Conservation (phyloP, 208 protist species). For the Leishmania martiniquensis region DNA sequence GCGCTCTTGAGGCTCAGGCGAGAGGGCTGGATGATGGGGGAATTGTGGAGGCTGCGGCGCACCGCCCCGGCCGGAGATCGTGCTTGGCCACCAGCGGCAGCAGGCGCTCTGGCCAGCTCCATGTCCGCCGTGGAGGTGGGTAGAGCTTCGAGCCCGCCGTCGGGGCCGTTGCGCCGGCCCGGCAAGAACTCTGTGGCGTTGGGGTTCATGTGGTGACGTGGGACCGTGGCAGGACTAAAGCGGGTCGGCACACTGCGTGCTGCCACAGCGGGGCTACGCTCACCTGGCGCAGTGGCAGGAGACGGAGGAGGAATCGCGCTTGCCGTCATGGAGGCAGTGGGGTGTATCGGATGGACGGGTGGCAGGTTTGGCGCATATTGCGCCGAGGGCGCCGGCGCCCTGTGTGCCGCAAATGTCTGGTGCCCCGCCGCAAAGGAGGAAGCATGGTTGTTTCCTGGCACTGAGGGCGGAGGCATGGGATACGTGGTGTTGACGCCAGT, state of each 20-base stretch:
- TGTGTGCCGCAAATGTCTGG: neutral
- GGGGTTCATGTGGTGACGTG: constrained; percentile 67
- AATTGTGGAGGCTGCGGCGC: constrained; percentile 25
- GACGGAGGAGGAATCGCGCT: constrained; percentile 17
- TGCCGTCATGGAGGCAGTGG: constrained; percentile 7
- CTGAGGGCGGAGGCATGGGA: constrained; percentile 21
- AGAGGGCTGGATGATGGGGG: constrained; percentile 26
- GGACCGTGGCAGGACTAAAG: constrained; percentile 64
- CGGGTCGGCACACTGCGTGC: constrained; percentile 60
- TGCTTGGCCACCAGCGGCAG: constrained; percentile 1
- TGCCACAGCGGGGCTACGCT: constrained; percentile 34
- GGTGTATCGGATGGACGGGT: constrained; percentile 4
- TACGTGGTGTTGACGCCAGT: constrained; percentile 42
- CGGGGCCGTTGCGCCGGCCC: constrained; percentile 23
- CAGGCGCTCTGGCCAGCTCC: constrained; percentile 30
- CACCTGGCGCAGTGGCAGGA: constrained; percentile 10
- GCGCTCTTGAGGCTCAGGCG: constrained; percentile 48
- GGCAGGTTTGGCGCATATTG: constrained; percentile 1
- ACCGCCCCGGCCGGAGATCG: neutral
- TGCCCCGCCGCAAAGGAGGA: neutral
- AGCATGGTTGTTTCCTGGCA: neutral
- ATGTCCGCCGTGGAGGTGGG: constrained; percentile 76
- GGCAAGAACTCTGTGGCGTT: constrained; percentile 78
- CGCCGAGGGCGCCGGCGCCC: neutral
- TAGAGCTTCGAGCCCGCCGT: constrained; percentile 47